These are phyloP conservation scores for Coniella vitis DNA, from an alignment of 2,329 filamentous ascomycete species.

Conservation along the genomic window DNA sequence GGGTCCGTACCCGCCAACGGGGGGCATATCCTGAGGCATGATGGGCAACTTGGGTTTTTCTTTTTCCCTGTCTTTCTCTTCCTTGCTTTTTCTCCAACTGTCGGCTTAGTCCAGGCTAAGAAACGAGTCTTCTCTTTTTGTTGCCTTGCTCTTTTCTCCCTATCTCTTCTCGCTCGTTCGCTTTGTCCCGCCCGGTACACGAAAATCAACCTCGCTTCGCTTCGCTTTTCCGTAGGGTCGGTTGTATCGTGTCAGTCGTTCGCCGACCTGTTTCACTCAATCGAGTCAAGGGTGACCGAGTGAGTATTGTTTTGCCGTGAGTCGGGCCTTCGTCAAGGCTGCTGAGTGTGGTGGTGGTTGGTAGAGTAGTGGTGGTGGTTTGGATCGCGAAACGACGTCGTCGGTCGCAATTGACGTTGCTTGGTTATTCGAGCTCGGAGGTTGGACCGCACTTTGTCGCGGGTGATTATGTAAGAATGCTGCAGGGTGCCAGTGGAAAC, in stretches of 20 bases:
- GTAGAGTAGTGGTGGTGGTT: neutral
- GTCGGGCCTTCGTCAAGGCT: neutral
- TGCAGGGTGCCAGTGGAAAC: too few species aligned
- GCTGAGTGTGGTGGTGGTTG: neutral
- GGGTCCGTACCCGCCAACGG: constrained; percentile 85
- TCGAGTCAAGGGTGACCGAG: too few species aligned
- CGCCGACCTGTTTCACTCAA: too few species aligned
- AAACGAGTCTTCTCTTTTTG: constrained; percentile 1
- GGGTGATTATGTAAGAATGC: neutral
- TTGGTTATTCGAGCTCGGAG: constrained; percentile 4
- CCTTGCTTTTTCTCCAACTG: neutral
- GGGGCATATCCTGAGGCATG: constrained; percentile 98
- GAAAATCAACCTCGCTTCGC: neutral
- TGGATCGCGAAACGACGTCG: neutral
- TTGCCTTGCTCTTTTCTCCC: neutral
- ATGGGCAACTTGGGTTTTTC: constrained; percentile 30
- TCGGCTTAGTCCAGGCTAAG: too few species aligned
- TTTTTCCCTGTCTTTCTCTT: neutral
- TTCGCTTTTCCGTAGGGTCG: too few species aligned
- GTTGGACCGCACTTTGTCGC: neutral
- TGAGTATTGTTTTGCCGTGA: too few species aligned
- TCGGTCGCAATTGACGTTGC: neutral
- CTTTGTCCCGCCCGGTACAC: neutral
- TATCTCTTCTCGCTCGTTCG: neutral
- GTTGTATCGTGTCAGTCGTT: too few species aligned